Base-by-base conservation (phyloP, 306 rosid genomes). In the Dicorynia guianensis region DNA sequence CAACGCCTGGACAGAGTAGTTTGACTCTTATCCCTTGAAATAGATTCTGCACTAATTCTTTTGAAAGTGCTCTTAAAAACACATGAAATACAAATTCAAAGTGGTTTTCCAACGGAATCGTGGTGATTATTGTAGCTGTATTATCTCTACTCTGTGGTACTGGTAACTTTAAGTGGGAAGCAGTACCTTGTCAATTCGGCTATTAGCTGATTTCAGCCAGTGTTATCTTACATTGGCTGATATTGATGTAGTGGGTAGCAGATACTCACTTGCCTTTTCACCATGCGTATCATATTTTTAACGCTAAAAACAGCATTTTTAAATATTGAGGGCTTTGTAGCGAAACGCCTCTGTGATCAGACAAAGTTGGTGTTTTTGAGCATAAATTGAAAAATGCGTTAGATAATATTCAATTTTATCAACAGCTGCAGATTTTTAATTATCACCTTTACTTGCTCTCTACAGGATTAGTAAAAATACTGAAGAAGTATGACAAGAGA, bases 401-500 rank as follows among this genome's bases (percentile, higher is more conserved):
- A 40, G 15, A 46, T 18, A 5, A 14, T 8, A 10, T 34, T 43
- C 13, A 0, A 12, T 46, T 67, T 46, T n/a, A 3, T 61, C 25
- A 13, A 66, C 54, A 43, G 60, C 76, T 62, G 3, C 8, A 5
- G 9, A 42, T 67, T 39, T 20, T 18, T 64, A 17, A 14, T 11
- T 8, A 47, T 17, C 35, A 42, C 9, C 68, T 44, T 18, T 10
- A 63, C 72, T 61, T 76, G 52, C 52, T 62, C 58, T 71, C 53
- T 69, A 73, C 88, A 96, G 99, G 99, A 47, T 84, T 96, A 55
- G 98, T 86, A 52, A 96, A 96, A 84, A 96, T 96, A 76, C 89
- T 96, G 5, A 96, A 96, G 82, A 96, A 96, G 87, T 92, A 96
- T 70, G 99, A 96, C 87, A 96, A 96, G 83, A 85, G 99, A 85